phyloP scores from a whole-genome alignment of 148 eudicot genomes.

The Rhododendron kiyosumense region DNA sequence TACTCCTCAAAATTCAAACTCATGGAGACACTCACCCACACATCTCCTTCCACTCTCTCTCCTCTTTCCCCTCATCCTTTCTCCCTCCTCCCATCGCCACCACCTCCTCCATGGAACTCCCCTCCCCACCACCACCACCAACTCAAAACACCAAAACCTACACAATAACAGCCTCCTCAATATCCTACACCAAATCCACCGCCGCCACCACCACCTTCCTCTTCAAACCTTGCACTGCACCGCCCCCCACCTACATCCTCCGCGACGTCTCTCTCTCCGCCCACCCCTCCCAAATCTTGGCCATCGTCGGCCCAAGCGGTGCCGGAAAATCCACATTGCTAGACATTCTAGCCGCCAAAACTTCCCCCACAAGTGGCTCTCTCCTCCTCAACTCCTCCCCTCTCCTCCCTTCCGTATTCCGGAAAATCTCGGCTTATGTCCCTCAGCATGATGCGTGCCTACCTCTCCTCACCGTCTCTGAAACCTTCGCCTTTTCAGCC shows the following conservation, averaged over 20 bases:
- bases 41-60: neutral
- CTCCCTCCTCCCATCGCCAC: constrained; percentile 5
- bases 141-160: constrained; percentile 48
- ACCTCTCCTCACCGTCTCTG: constrained; percentile 61
- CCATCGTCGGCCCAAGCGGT: constrained; percentile 87
- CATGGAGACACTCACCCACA: constrained; percentile 6
- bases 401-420: constrained; percentile 40
- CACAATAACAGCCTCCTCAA: constrained; percentile 54
- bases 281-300: constrained; percentile 75
- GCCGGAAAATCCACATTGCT: constrained; percentile 89
- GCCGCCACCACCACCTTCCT: constrained; percentile 35
- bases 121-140: constrained; percentile 8
- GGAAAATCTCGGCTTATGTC: constrained; percentile 76
- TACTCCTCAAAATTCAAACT: neutral
- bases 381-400: constrained; percentile 65
- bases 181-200: constrained; percentile 69
- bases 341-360: constrained; percentile 71
- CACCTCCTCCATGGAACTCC: constrained; percentile 37
- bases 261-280: constrained; percentile 61
- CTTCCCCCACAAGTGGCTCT: constrained; percentile 49
- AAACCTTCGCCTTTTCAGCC: constrained; percentile 76
- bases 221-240: constrained; percentile 44
- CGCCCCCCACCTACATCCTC: constrained; percentile 63
- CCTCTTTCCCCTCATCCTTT: neutral
- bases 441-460: constrained; percentile 80